These are phyloP conservation scores for Pythium coloratum DNA, from an alignment of 352 stramenopile species.

Conservation along the genomic window DNA sequence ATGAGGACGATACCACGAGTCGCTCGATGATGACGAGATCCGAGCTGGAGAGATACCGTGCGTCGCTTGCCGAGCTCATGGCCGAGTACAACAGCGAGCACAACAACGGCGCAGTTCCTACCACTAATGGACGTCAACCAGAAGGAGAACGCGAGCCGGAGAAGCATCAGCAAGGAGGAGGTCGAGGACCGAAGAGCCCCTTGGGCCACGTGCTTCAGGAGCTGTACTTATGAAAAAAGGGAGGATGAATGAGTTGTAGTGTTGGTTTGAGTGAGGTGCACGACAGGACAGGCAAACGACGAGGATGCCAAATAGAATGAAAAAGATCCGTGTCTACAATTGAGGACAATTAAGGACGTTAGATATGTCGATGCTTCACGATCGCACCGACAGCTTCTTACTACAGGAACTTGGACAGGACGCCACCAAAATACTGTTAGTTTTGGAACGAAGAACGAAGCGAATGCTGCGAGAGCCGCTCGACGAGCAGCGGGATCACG, in stretches of 20 bases:
- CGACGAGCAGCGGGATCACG: constrained; percentile 31
- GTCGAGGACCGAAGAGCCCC: background rate
- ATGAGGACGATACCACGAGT: constrained; percentile 22
- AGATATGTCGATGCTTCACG: background rate
- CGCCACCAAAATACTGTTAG: constrained; percentile 4
- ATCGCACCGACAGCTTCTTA: constrained; percentile 6
- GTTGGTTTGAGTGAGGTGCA: background rate
- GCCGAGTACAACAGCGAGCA: constrained; percentile 47
- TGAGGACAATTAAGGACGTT: background rate
- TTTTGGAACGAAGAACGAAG: constrained; percentile 21
- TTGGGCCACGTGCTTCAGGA: constrained; percentile 25
- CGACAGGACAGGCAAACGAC: background rate
- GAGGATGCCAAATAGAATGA: background rate
- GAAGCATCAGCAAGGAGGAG: background rate
- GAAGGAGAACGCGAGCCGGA: constrained; percentile 21
- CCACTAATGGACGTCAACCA: constrained; percentile 8
- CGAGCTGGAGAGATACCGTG: constrained; percentile 42
- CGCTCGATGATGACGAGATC: constrained; percentile 31
- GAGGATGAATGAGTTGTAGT: background rate
- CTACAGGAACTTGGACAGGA: background rate
- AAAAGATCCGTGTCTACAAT: background rate
- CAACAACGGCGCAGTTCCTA: background rate
- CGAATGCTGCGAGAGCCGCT: constrained; percentile 35
- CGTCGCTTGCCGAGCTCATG: constrained; percentile 62
- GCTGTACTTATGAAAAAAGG: constrained; percentile 25